Base-by-base conservation (phyloP, 805 yeast genomes). In the Candida maesae region DNA sequence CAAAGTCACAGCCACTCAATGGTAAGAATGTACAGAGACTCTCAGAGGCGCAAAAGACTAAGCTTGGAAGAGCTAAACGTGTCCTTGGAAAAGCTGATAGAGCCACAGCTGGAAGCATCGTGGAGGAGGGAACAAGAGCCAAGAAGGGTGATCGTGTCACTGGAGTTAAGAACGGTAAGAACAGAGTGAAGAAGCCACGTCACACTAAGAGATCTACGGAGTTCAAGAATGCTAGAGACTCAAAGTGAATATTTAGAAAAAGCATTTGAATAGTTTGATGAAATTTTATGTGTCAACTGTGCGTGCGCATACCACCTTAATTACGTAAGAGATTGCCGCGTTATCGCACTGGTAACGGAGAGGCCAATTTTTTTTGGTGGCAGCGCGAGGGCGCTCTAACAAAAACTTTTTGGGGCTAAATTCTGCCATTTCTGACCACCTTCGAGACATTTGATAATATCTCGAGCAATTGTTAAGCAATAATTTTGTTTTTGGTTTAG, bases 11-110 rank as follows among this genome's bases (percentile, higher is more conserved):
- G 24, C 19, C 35, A 38, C 36, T 34, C 26, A 38, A 21, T 39
- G 29, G 38, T 15, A 46, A 47, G 35, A 25, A 33, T 60, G 63
- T 58, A 44, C 52, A 43, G 58, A 55, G 52, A 54, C 65, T 85
- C 38, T 73, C 74, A 19, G 87, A 82, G 31, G 73, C 74, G 31
- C 93, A 85, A 61, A 84, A 73, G 63, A 83, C 95, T 13, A 76
- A 76, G 53, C 62, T 86, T 28, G 96, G 96, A 27, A 76, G 96
- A 61, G 95, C 93, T 16, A 75, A 74, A 55, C 71, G 77, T 41
- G 70, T 84, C 4, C 69, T 89, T 33, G 91, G 91, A 38, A 86
- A 81, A 58, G 85, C 89, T 39, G 96, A 86, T 59, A 76, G 84
- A 53, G 74, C 83, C 26, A 71, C 82, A 17, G 74, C 79, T 8